Base-by-base conservation (phyloP, 805 yeast genomes). In the Candida peoriensis region DNA sequence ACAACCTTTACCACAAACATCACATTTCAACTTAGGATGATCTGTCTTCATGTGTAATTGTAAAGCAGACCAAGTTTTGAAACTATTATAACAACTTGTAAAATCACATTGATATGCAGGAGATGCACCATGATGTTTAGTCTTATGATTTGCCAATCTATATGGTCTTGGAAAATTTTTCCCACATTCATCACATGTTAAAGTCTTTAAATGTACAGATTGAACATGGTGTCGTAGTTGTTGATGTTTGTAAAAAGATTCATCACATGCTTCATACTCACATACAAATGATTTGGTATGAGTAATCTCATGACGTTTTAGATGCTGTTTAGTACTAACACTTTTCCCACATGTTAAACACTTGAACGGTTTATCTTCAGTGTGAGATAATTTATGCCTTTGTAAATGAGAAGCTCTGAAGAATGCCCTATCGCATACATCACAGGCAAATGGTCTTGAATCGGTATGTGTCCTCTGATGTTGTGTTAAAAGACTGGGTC, bases 281-380 rank as follows among this genome's bases (percentile, higher is more conserved):
- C 96, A 87, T 17, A 44, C 41, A 48, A 78, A 80, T 1, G 86
- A 73, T 43, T 71, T 69, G 4, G 77, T 76, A 55, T 93, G 97
- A 2, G 95, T 81, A 24, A 74, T 70, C 58, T 81, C 87, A 56
- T 93, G 98, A 34, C 96, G 70, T 42, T 70, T 74, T 37, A 87
- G 64, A 52, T 89, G 97, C 60, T 93, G 97, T 33, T 56, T 57
- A 0, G 95, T 72, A 34, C 78, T 80, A 33, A 84, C 81, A 4
- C 96, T 95, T 57, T 87, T 88, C 1, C 80, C 79, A 54, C 98
- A 93, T 2, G 68, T 54, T 0, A 76, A 57, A 51, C 97, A 89
- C 27, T 68, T 72, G 52, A 71, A 78, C 0, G 95, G 95, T 48
- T 82, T 84, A 4, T 68, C 72, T 2, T 63, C 67, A 3, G 65